Base-by-base conservation (phyloP, 1,139 yeast species). In the Trichomonascaceae sp. region DNA sequence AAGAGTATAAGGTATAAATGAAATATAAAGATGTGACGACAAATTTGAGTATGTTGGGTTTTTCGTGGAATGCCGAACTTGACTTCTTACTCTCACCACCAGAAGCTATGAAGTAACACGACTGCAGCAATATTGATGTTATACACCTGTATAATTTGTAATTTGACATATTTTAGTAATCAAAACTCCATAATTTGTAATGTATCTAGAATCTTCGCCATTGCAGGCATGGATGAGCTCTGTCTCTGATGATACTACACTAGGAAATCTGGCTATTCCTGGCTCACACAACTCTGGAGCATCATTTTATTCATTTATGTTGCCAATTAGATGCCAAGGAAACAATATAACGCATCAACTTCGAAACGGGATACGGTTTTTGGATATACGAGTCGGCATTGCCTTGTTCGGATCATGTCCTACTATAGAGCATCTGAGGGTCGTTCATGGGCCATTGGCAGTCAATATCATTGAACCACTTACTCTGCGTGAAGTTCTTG, bases 261-360 rank as follows among this genome's bases (percentile, higher is more conserved):
- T 86, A 50, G 74, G 85, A 7, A 72, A 77, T 59, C 74, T 87
- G 55, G 75, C 91, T 0, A 75, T 86, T 55, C 90, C 95, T 5
- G 95, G 95, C 15, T 85, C 95, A 17, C 95, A 87, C 72, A 86
- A 86, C 65, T 77, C 88, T 36, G 89, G 87, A 12, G 93, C 95
- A 10, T 81, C 80, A 63, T 84, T 84, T 67, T 72, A 80, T n/a
- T 85, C 93, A 0, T 74, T 85, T 52, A 15, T 48, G 12, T 93
- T 93, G 19, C 82, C 89, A 0, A 93, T 86, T 38, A 85, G 83
- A 66, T 87, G 95, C 68, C 95, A 87, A 67, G 87, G 83, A 19
- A 80, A 74, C 9, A 69, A 80, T 1, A 74, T 87, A 50, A 70
- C 78, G 1, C 79, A 79, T 1, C 95, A 87, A 70, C 77, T 87